Base-by-base conservation (phyloP, 352 stramenopile species). In the Globisporangium radiosum region DNA sequence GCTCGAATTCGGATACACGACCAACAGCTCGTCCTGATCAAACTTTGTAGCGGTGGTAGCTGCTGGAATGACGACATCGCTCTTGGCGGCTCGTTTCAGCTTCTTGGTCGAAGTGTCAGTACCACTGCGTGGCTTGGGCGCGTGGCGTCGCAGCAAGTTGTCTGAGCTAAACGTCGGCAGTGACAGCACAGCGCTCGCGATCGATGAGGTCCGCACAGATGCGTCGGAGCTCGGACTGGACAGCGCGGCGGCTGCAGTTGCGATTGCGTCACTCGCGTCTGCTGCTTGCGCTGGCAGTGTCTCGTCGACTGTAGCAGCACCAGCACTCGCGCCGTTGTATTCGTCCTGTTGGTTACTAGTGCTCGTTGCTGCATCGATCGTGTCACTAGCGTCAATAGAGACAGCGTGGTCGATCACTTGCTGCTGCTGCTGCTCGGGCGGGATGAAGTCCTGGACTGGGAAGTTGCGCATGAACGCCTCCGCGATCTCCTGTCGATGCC, bases 401-500 rank as follows among this genome's bases (percentile, higher is more conserved):
- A 13, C n/a, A n/a, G 7, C 4, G 5, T 38, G 5, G 4, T 25
- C 2, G 4, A 52, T 33, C 25, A 33, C 25, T 33, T 33, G 25
- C 25, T 33, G 7, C 9, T 47, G 14, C 53, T 52, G 6, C 4
- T 56, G 9, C 4, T 42, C 50, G 2, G 60, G 48, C 39, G 75
- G 72, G 42, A 92, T 90, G 52, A 86, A 92, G 13, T 87, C 76
- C 48, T 92, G 82, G 2, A 90, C 66, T 0, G 82, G 82, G 36
- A 88, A 92, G 8, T 73, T 71, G 9, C 76, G 70, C 75, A 88
- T 75, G 51, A 87, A 83, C 1, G 84, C 77, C 52, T 87, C 73
- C 0, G 70, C 70, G 51, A 86, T 74, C 68, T 80, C 58, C 62
- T 58, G 7, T 33, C 25, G 3, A 33, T 33, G 2, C 25, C 25